A percentile compares a stretch with the other conserved stretches of the same genome.
phyloP scores from a whole-genome alignment of 2,329 filamentous ascomycete species.

The Zopfia rhizophila region DNA sequence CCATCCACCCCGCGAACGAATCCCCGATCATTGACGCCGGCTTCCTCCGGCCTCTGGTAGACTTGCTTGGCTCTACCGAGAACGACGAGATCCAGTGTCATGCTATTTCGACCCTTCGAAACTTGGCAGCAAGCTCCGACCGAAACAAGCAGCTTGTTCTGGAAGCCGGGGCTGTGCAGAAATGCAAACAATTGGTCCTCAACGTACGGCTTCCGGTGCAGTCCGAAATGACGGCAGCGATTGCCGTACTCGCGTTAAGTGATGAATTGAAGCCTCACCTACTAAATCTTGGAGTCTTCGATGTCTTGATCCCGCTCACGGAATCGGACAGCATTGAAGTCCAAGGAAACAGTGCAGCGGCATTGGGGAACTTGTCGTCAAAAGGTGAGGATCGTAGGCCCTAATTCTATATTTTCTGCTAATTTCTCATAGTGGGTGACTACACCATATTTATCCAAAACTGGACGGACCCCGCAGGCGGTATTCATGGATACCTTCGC shows the following conservation, averaged over 20 bases:
- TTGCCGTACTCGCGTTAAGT: conserved; percentile 93
- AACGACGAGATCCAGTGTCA: conserved; percentile 99
- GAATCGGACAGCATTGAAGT: conserved; percentile 97
- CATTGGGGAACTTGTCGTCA: conserved; percentile 92
- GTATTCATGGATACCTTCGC: conserved; percentile 93
- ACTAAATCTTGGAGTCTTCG: conserved; percentile 91
- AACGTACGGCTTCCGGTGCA: conserved; percentile 94
- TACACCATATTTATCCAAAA: conserved; percentile 96
- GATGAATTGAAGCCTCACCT: conserved; percentile 95
- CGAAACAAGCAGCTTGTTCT: conserved; percentile 98
- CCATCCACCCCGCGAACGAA: conserved; percentile 96
- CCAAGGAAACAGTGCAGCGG: conserved; percentile 96
- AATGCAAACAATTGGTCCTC: conserved; percentile 96
- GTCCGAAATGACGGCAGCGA: conserved; percentile 99
- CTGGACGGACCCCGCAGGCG: conserved; percentile 91
- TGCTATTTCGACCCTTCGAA: conserved; percentile 94
- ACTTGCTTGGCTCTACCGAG: conserved; percentile 92
- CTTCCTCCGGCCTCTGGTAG: conserved; percentile 92
- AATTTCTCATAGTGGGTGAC: conserved; percentile 77
- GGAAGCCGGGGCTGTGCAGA: conserved; percentile 95
- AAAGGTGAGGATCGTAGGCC: conserved; percentile 73
- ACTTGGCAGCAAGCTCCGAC: conserved; percentile 95
- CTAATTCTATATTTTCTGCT: conserved; percentile 29
- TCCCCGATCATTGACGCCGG: conserved; percentile 98
- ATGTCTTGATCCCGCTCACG: conserved; percentile 93